Evolutionary conservation across 192 early-diverging fungal genomes (phyloP), one percentile per base, ranked within the genome.

Genomic region (Borealophlyctis nickersoniae): DNA sequence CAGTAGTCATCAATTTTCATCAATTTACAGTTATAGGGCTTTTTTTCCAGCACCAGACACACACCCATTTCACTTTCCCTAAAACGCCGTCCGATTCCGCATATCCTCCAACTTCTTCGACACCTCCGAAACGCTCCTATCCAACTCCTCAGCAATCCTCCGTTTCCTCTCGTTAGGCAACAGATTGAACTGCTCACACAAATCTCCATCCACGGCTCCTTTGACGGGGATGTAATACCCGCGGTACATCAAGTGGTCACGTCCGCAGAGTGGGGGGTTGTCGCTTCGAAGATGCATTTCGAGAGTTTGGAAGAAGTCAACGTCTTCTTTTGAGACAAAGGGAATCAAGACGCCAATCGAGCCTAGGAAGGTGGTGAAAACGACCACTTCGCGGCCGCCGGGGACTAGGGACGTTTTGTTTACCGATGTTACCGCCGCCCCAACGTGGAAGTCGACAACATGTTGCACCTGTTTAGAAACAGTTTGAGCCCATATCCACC

Each of bases 101-200:
- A 95, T 88, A 66, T 98, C 94, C 58, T 98, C 97, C 58, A 99
- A 83, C 73, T 95, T 97, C 73, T 95, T 96, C 48, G 82, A 76
- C 29, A 99, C 87, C 63, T 98, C 95, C 9, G 76, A 71, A 3
- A 88, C 81, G 16, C 88, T 86, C 51, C 92, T 78, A 72, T 96
- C 97, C 60, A 98, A 73, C 49, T 90, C 88, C 49, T 94, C 92
- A 4, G 94, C 89, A 67, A 99, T 88, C 27, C 71, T 70, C 51
- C 85, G 63, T 73, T 87, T 86, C 75, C 86, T 89, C 58, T 89
- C 89, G 24, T 77, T 74, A 0, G 92, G 77, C 34, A 95, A 72
- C 48, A 81, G 56, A 70, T 86, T 89, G 65, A 77, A 99, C 66
- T 82, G 76, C 77, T 98, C 97, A 73, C 93, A 96, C 39, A 99